Conservation (phyloP, 495 filamentous ascomycete species). For the Durotheca rogersii region DNA sequence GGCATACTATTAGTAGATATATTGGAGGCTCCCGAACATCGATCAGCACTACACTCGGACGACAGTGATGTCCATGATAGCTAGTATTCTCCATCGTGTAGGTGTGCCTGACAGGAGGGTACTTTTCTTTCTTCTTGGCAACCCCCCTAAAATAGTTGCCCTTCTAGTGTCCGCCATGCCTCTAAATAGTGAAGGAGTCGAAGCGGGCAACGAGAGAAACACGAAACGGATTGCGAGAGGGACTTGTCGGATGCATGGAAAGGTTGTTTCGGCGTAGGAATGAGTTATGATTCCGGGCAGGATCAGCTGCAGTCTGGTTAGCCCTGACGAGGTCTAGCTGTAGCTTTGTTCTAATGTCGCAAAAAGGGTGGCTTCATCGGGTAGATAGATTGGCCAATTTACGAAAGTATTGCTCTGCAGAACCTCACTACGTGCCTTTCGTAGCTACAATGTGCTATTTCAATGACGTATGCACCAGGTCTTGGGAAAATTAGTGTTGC, state of each 20-base stretch:
- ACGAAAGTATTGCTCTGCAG: slow-evolving; percentile 29
- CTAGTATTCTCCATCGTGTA: slow-evolving; percentile 13
- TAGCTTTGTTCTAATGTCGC: slow-evolving; percentile 23
- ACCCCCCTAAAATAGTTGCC: slow-evolving; percentile 19
- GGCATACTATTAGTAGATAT: neutral
- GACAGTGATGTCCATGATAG: slow-evolving; percentile 27
- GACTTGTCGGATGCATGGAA: slow-evolving; percentile 32
- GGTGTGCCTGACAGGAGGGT: slow-evolving; percentile 2
- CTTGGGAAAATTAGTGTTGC: too few relatives aligned
- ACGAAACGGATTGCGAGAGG: slow-evolving; percentile 19
- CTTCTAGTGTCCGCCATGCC: slow-evolving; percentile 17
- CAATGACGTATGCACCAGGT: too few relatives aligned
- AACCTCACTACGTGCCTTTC: neutral
- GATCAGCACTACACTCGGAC: slow-evolving; percentile 15
- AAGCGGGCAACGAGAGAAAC: slow-evolving; percentile 23
- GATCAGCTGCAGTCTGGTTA: slow-evolving; percentile 28
- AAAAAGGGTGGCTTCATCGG: slow-evolving; percentile 25
- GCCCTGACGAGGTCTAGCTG: slow-evolving; percentile 16
- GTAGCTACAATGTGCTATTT: slow-evolving; percentile 8
- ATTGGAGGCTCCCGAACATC: neutral
- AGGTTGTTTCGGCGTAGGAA: slow-evolving; percentile 36
- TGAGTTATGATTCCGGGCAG: slow-evolving; percentile 29
- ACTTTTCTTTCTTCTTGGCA: slow-evolving; percentile 17
- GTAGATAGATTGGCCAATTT: slow-evolving; percentile 40
- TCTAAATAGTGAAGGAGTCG: slow-evolving; percentile 25